phyloP scores from a whole-genome alignment of 1,284 basidiomycete genomes.

The Trichosporon inkin region DNA sequence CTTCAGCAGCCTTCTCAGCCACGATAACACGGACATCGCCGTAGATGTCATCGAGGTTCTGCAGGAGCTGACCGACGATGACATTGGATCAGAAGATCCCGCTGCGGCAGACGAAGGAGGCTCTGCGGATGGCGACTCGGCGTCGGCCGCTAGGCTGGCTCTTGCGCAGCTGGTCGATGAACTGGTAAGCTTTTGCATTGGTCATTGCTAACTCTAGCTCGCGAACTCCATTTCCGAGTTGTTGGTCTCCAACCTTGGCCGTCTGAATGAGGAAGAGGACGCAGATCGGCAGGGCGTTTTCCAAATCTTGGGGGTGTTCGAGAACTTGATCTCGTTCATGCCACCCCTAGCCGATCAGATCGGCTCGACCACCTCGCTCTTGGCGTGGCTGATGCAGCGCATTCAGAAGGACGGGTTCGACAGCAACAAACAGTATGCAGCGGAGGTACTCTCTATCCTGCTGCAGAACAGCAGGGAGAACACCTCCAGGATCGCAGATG shows the following conservation, averaged over 20 bases:
- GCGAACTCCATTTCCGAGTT: slow-evolving; percentile 79
- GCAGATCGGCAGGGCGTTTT: slow-evolving; percentile 84
- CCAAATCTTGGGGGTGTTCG: slow-evolving; percentile 87
- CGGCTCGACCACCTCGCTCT: slow-evolving; percentile 66
- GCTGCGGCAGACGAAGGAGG: slow-evolving; percentile 58
- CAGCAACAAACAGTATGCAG: slow-evolving; percentile 80
- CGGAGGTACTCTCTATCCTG: slow-evolving; percentile 82
- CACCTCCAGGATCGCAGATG: slow-evolving; percentile 60
- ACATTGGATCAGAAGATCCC: slow-evolving; percentile 75
- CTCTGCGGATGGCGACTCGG: slow-evolving; percentile 57
- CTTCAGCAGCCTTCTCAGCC: slow-evolving; percentile 77
- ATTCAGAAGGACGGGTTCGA: slow-evolving; percentile 68
- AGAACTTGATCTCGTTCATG: slow-evolving; percentile 84
- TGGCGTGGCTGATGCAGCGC: slow-evolving; percentile 77
- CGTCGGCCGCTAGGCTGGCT: slow-evolving; percentile 45
- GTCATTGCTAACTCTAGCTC: slow-evolving; percentile 54
- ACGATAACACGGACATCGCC: slow-evolving; percentile 91
- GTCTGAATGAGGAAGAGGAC: slow-evolving; percentile 72
- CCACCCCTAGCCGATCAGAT: slow-evolving; percentile 67
- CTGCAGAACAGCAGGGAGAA: slow-evolving; percentile 69
- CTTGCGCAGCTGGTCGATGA: slow-evolving; percentile 68
- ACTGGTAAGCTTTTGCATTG: slow-evolving; percentile 57
- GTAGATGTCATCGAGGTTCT: slow-evolving; percentile 86
- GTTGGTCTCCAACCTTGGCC: slow-evolving; percentile 78
- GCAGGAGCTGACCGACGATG: slow-evolving; percentile 90